Evolutionary conservation across 2,329 filamentous ascomycete genomes (phyloP), one percentile per base, ranked within the genome.

Genomic region (Ambrosiella beaveri): DNA sequence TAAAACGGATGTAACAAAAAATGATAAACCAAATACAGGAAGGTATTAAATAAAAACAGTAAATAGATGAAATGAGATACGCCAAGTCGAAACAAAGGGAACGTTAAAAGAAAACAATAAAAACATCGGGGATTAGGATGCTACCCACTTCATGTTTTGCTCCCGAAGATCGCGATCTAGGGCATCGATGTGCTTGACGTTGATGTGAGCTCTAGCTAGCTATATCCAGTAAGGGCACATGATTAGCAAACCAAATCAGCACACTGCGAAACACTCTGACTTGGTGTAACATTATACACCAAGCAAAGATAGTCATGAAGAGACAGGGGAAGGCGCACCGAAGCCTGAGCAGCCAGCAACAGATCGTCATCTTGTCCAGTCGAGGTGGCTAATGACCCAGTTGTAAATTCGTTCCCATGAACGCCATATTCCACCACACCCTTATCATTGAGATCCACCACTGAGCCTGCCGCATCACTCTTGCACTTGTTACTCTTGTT

Each of bases 321-420:
- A 17, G 56, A 52, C 44, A 44, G 47, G 70, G 70, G 74, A 74
- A 71, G 69, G 73, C 81, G 75, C 77, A 84, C 81, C 80, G 77
- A 79, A 72, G 80, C 80, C 71, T 84, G 74, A 70, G 80, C 81
- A 68, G 75, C 73, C 67, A 80, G 83, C 69, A 79, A 80, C 73
- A 79, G 72, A 67, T 84, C 80, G 65, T 78, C 75, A 67, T 84
- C 80, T 49, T 49, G 45, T 4, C 15, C 45, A n/a, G 15, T 15
- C 5, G 15, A 27, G 27, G 27, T 49, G 8, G 45, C 45, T 19
- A 15, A 49, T 15, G 45, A 49, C 45, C 13, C 9, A 49, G 15
- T 49, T 9, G 45, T 49, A 15, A 15, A 9, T 49, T 49, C 45
- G 13, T 12, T n/a, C 58, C 8, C 2, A 19, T 19, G 8, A 49